Percentiles rank a stretch among this genome's conserved stretches.
These are phyloP conservation scores for Leccinellum luteum DNA, from an alignment of 768 basidiomycete species.

Conservation along the genomic window DNA sequence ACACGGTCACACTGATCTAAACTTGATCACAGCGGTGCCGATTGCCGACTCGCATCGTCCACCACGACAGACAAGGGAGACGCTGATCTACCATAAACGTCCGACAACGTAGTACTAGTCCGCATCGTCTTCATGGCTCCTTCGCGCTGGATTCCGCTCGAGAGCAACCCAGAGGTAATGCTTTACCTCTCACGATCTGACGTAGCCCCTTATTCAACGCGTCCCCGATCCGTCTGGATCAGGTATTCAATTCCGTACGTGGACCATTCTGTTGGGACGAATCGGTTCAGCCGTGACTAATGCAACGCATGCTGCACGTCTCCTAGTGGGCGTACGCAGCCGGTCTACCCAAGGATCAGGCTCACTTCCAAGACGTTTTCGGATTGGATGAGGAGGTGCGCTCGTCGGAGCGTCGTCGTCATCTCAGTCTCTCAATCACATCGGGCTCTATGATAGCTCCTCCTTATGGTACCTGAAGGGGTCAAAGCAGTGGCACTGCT, in stretches of 20 bases:
- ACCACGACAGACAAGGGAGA: neutral
- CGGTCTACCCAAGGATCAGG: conserved; percentile 50
- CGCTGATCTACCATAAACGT: neutral
- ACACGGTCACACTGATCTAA: neutral
- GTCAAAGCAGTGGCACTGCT: conserved; percentile 83
- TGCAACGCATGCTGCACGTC: neutral
- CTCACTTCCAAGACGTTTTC: conserved; percentile 67
- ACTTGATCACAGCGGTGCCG: neutral
- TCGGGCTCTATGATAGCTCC: conserved; percentile 49
- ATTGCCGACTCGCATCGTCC: neutral
- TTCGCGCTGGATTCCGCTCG: conserved; percentile 72
- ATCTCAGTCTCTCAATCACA: neutral
- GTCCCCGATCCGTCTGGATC: neutral
- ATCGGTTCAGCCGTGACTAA: conserved; percentile 2
- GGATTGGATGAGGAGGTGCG: conserved; percentile 67
- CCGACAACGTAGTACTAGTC: neutral
- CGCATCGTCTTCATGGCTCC: conserved; percentile 16
- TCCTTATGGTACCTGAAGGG: conserved; percentile 65
- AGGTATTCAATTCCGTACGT: conserved; percentile 34
- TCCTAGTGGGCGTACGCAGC: conserved; percentile 70
- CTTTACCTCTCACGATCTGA: neutral
- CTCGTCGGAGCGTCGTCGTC: neutral
- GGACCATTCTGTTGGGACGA: neutral
- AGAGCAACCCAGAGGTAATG: conserved; percentile 64
- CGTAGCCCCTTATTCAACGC: conserved; percentile 5